phyloP scores from a whole-genome alignment of 139 green algal species.

The Raphidocelis subcapitata region DNA sequence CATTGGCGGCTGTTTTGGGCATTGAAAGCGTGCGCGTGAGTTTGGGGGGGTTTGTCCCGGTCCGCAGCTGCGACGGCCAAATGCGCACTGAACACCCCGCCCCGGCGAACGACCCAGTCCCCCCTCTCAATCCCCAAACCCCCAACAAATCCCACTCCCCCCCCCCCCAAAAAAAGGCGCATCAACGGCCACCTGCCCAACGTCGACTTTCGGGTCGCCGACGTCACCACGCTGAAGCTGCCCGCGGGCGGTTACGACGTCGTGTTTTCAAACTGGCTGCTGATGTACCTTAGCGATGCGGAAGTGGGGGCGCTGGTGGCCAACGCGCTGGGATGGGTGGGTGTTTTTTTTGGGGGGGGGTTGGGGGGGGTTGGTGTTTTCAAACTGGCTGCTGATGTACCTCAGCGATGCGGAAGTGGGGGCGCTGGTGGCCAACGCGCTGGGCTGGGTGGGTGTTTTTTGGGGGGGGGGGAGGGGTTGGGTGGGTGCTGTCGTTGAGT shows the following conservation, averaged over 20 bases:
- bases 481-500: no score
- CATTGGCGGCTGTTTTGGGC: no score
- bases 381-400: slow-evolving; percentile 96
- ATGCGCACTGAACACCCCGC: no score
- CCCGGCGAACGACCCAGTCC: no score
- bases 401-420: slow-evolving; percentile 77
- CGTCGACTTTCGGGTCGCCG: slow-evolving; percentile 54
- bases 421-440: slow-evolving; percentile 53
- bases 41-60: no score
- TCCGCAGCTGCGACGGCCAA: no score
- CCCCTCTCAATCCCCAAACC: no score
- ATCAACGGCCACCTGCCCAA: slow-evolving; percentile 52
- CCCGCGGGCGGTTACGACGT: slow-evolving; percentile 50
- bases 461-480: no score
- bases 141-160: not conserved
- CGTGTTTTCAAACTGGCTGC: slow-evolving; percentile 93
- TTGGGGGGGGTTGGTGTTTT: no score
- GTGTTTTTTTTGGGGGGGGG: slow-evolving; percentile 21
- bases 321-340: slow-evolving; percentile 69
- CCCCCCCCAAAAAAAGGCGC: not conserved
- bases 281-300: slow-evolving; percentile 88
- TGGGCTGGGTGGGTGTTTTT: slow-evolving; percentile 62
- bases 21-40: no score
- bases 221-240: slow-evolving; percentile 65
- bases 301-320: slow-evolving; percentile 71